Percentiles rank a stretch among this genome's conserved stretches.
phyloP scores from a whole-genome alignment of 2,329 filamentous ascomycete species.

The Onygena corvina region DNA sequence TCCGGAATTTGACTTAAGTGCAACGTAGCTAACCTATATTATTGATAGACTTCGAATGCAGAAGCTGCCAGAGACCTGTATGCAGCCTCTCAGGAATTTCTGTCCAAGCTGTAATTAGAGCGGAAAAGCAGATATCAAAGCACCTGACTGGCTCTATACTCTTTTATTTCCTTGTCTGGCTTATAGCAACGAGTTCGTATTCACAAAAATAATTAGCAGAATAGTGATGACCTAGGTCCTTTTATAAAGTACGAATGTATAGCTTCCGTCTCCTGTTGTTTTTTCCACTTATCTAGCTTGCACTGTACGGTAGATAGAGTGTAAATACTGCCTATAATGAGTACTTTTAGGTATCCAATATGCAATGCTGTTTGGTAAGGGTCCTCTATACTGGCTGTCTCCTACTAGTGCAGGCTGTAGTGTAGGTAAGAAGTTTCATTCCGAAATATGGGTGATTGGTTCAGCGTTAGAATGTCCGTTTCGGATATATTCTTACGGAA shows the following conservation, averaged over 20 bases:
- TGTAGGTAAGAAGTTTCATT: no score
- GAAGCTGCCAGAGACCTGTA: conserved; percentile 12
- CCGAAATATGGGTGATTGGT: conserved; percentile 16
- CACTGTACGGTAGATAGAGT: neutral
- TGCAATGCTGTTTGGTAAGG: no score
- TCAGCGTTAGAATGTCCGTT: conserved; percentile 21
- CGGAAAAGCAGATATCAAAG: neutral
- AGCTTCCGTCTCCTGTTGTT: neutral
- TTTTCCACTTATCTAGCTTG: neutral
- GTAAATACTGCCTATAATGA: neutral
- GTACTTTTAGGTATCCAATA: neutral
- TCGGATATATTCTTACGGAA: conserved; percentile 20
- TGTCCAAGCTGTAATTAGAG: conserved; percentile 6
- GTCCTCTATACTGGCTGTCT: no score
- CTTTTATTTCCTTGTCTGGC: neutral
- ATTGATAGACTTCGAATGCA: conserved; percentile 9
- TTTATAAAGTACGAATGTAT: no score
- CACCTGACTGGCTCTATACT: neutral
- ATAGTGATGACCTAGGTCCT: neutral
- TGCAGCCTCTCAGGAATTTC: conserved; percentile 8
- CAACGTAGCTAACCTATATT: neutral
- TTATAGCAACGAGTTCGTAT: neutral
- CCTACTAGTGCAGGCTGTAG: no score
- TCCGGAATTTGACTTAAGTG: no score
- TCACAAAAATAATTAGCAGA: neutral